Conservation (phyloP, 345 rosid species). For the Populus davidiana region DNA sequence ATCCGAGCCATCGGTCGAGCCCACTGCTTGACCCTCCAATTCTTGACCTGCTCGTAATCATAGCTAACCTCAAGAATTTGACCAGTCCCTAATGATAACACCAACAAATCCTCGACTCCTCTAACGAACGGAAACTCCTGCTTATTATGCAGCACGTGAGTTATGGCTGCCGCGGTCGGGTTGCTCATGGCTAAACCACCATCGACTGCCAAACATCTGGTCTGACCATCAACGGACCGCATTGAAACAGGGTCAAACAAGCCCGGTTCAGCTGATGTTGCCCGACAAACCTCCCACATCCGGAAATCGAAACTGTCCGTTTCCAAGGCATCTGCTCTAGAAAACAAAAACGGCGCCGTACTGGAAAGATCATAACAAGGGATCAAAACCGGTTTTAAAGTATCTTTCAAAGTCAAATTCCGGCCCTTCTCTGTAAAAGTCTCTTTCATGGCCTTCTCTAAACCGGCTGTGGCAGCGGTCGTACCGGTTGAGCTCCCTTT, state of each 20-base stretch:
- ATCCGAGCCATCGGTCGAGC: slow-evolving; percentile 84
- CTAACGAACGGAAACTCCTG: slow-evolving; percentile 95
- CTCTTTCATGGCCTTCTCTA: slow-evolving; percentile 72
- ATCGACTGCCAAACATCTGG: slow-evolving; percentile 77
- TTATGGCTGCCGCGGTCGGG: slow-evolving; percentile 90
- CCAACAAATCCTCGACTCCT: slow-evolving; percentile 91
- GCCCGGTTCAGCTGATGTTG: slow-evolving; percentile 89
- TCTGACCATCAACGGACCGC: slow-evolving; percentile 70
- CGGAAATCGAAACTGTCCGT: slow-evolving; percentile 80
- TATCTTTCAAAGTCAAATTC: slow-evolving; percentile 68
- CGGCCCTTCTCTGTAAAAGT: slow-evolving; percentile 47
- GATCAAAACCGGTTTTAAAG: slow-evolving; percentile 79
- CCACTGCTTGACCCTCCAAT: slow-evolving; percentile 88
- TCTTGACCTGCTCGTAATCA: slow-evolving; percentile 65
- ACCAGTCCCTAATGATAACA: slow-evolving; percentile 76
- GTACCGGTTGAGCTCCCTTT: slow-evolving; percentile 43
- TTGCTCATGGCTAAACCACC: slow-evolving; percentile 86
- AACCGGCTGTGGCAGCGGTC: slow-evolving; percentile 37
- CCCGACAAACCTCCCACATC: slow-evolving; percentile 89
- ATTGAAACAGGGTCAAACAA: slow-evolving; percentile 63
- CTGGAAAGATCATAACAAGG: slow-evolving; percentile 90
- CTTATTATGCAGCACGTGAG: slow-evolving; percentile 94
- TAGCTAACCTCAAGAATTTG: slow-evolving; percentile 69
- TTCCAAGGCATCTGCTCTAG: slow-evolving; percentile 95
- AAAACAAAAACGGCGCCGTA: slow-evolving; percentile 86